These are phyloP conservation scores for Filobasidium floriforme DNA, from an alignment of 768 basidiomycete genomes.

Conservation along the genomic window DNA sequence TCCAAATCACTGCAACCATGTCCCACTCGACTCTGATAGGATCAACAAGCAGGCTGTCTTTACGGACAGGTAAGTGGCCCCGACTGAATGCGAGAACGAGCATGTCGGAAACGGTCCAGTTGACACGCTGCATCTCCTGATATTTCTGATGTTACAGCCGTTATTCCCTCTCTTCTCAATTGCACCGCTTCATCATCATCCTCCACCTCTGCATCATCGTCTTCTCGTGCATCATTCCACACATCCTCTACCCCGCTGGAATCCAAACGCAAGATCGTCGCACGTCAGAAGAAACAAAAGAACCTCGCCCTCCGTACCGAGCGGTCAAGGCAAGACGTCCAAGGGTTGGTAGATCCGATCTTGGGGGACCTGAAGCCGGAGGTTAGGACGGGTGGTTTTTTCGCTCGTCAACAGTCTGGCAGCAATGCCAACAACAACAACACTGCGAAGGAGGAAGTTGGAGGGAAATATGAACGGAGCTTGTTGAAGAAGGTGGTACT, in stretches of 20 bases:
- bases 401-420: slow-evolving; percentile 14
- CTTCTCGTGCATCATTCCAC: slow-evolving; percentile 25
- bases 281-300: slow-evolving; percentile 41
- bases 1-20: neutral
- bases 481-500: slow-evolving; percentile 30
- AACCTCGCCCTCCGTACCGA: slow-evolving; percentile 50
- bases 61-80: neutral
- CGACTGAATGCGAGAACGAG: neutral
- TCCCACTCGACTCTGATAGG: neutral
- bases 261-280: slow-evolving; percentile 31
- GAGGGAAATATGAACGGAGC: slow-evolving; percentile 28
- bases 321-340: slow-evolving; percentile 46
- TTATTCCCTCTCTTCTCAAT: slow-evolving; percentile 3
- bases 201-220: slow-evolving; percentile 6
- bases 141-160: neutral
- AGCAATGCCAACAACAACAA: neutral
- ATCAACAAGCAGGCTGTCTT: neutral
- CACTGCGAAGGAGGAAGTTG: neutral
- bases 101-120: slow-evolving; percentile 3
- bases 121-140: neutral
- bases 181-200: slow-evolving; percentile 1
- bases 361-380: slow-evolving; percentile 60
- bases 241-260: slow-evolving; percentile 23
- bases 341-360: slow-evolving; percentile 58
- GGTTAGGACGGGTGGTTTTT: slow-evolving; percentile 25